Evolutionary conservation across 75 land plant species (phyloP).

Genomic region (Cunninghamia lanceolata): DNA sequence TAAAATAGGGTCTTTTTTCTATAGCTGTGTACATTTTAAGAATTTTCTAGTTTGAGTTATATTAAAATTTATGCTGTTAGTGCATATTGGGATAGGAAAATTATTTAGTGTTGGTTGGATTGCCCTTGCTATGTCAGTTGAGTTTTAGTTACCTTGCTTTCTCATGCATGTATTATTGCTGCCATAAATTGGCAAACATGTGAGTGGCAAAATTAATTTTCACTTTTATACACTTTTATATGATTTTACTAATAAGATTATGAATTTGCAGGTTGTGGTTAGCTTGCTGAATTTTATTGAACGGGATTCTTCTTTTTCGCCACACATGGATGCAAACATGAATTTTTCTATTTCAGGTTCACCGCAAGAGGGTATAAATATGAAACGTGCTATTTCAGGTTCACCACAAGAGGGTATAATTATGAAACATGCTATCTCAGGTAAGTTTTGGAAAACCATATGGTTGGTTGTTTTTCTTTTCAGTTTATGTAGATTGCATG

Average conservation of each 20-base stretch:
- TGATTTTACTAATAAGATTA: neutral
- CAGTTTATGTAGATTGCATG: neutral
- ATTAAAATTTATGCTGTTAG: neutral
- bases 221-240: neutral
- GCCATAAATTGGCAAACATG: neutral
- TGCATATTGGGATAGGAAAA: neutral
- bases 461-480: neutral
- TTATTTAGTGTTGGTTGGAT: neutral
- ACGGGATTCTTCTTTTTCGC: conserved; percentile 19
- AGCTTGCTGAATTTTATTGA: conserved; percentile 59
- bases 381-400: conserved; percentile 17
- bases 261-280: conserved; percentile 48
- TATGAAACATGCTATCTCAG: neutral
- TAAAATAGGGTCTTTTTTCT: neutral
- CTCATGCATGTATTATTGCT: neutral
- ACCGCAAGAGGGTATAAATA: neutral
- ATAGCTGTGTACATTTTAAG: neutral
- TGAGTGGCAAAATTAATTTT: neutral
- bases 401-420: neutral
- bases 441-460: conserved; percentile 7
- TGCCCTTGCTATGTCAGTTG: neutral
- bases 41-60: neutral
- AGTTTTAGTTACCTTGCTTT: neutral
- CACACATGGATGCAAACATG: conserved; percentile 19
- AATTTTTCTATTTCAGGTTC: conserved; percentile 17